These are phyloP conservation scores for Erodium texanum DNA, from an alignment of 441 rosid genomes.

Conservation along the genomic window DNA sequence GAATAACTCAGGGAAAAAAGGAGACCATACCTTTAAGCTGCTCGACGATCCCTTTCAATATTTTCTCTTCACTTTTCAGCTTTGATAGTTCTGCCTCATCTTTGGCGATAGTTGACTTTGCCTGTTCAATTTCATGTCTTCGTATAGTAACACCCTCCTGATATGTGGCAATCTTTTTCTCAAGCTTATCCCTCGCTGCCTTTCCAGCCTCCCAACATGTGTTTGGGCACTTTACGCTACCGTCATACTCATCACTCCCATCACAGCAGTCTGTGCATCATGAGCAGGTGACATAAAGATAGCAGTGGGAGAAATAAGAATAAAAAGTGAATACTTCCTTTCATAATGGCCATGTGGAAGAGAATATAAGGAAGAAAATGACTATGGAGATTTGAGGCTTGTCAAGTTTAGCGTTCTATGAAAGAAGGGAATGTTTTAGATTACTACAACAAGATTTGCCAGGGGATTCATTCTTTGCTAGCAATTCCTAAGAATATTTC, in stretches of 20 bases:
- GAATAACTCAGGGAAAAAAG: not conserved
- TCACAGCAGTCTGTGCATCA: slow-evolving; percentile 76
- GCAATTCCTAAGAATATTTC: not conserved
- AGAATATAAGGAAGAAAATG: not conserved
- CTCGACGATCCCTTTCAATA: slow-evolving; percentile 66
- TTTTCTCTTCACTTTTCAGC: slow-evolving; percentile 62
- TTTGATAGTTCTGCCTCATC: slow-evolving; percentile 65
- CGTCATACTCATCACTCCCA: slow-evolving; percentile 95
- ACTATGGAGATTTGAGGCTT: not conserved
- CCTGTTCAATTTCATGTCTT: slow-evolving; percentile 46
- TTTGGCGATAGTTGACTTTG: slow-evolving; percentile 48
- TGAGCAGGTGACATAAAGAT: too few species aligned
- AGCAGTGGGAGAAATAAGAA: not conserved
- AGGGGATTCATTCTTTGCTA: not conserved
- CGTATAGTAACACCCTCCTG: slow-evolving; percentile 57
- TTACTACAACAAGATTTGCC: not conserved
- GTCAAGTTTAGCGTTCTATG: not conserved
- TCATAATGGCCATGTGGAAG: not conserved
- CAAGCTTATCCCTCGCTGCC: slow-evolving; percentile 70
- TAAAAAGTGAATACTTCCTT: not conserved
- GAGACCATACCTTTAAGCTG: slow-evolving; percentile 61
- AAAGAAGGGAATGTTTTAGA: not conserved
- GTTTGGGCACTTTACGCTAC: slow-evolving; percentile 55
- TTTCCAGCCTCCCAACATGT: slow-evolving; percentile 97
- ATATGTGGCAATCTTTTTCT: slow-evolving; percentile 58